These are phyloP conservation scores for Microcyclospora pomicola DNA, from an alignment of 2,329 filamentous ascomycete species.

Conservation along the genomic window DNA sequence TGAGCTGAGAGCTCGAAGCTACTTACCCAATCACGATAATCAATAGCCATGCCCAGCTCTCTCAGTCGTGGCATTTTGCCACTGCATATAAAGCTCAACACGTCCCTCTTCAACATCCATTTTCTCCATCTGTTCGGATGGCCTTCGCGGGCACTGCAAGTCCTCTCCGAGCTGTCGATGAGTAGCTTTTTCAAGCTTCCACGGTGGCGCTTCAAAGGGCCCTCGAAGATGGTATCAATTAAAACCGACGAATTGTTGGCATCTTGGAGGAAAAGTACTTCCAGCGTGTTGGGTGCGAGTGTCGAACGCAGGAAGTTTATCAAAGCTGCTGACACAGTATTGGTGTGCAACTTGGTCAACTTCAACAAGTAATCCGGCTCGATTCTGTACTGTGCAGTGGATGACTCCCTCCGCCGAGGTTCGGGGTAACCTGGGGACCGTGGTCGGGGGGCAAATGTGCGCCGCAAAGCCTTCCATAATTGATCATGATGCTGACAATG, in stretches of 20 bases:
- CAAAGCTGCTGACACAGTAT: constrained; percentile 53
- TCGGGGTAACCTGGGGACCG: constrained; percentile 26
- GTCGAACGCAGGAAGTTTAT: constrained; percentile 65
- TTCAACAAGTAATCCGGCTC: constrained; percentile 44
- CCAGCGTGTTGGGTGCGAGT: constrained; percentile 63
- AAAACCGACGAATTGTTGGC: constrained; percentile 41
- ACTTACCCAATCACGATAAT: constrained; percentile 67
- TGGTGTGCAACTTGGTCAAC: constrained; percentile 62
- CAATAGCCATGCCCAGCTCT: constrained; percentile 58
- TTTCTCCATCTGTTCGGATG: constrained; percentile 42
- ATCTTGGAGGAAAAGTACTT: constrained; percentile 67
- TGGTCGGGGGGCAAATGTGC: constrained; percentile 31
- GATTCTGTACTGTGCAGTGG: constrained; percentile 17
- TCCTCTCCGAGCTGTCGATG: constrained; percentile 52
- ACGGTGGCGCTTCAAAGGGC: constrained; percentile 56
- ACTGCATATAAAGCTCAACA: constrained; percentile 60
- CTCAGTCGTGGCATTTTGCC: constrained; percentile 58
- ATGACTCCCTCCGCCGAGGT: constrained; percentile 15
- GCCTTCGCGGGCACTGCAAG: constrained; percentile 26
- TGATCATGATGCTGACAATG: constrained; percentile 59
- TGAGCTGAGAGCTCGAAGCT: too few species aligned
- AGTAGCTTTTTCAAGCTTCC: constrained; percentile 58
- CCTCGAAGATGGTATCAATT: constrained; percentile 57
- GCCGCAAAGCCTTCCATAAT: constrained; percentile 59
- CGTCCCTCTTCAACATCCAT: constrained; percentile 58